These are phyloP conservation scores for Xylaria digitata DNA, from an alignment of 2,329 filamentous ascomycete species.

Conservation along the genomic window DNA sequence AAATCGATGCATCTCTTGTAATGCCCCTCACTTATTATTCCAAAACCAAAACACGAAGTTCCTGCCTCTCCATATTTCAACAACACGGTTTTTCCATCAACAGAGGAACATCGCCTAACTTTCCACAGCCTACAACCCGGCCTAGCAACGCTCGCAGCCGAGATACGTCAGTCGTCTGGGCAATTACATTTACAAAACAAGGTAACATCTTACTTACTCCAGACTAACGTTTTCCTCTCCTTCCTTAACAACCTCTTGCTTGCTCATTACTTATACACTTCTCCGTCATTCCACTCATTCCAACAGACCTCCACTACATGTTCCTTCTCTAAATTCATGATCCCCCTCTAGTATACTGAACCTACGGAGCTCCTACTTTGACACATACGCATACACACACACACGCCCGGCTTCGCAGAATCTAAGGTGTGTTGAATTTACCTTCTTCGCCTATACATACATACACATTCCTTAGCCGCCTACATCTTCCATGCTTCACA, in stretches of 20 bases:
- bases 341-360: background rate
- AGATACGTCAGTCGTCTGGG: background rate
- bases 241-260: background rate
- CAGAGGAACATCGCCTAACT: conserved; percentile 12
- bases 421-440: conserved; percentile 2
- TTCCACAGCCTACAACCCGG: conserved; percentile 2
- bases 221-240: background rate
- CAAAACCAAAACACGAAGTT: background rate
- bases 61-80: background rate
- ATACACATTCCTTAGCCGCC: background rate
- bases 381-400: too few species aligned
- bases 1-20: background rate
- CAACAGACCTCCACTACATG: background rate
- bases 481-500: background rate
- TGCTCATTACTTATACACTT: background rate
- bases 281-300: background rate
- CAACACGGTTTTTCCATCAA: conserved; percentile 1
- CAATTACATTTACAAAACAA: conserved; percentile 2
- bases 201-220: background rate
- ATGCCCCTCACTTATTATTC: background rate
- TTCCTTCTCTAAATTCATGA: background rate
- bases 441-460: background rate
- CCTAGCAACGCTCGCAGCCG: background rate
- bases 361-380: background rate
- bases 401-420: background rate